A percentile compares a stretch with the other conserved stretches of the same genome.
Conservation (phyloP, 1,284 basidiomycete species). For the Ustilago hordei region DNA sequence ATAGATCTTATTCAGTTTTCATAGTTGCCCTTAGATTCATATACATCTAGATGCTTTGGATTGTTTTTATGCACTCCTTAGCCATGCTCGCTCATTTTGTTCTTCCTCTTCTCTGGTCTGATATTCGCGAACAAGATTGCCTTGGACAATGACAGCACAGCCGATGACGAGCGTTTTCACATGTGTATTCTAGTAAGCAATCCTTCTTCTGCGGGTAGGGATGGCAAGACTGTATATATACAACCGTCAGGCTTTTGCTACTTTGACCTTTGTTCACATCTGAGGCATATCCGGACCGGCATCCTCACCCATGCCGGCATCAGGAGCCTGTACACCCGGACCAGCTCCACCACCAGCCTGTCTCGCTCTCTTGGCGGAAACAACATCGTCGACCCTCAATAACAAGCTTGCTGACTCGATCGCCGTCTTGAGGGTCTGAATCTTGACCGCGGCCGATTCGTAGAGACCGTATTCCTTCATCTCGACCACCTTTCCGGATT, state of each 20-base stretch:
- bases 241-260: no score
- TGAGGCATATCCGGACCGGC: conserved; percentile 50
- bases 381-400: conserved; percentile 93
- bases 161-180: no score
- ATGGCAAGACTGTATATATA: no score
- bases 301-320: conserved; percentile 43
- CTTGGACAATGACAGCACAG: no score
- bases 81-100: no score
- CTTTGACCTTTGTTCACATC: conserved; percentile 24
- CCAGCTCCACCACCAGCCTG: conserved; percentile 44
- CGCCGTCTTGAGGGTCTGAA: conserved; percentile 96
- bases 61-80: no score
- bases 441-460: conserved; percentile 95
- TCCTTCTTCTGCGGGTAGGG: no score
- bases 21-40: background rate
- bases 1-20: background rate
- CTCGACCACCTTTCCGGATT: conserved; percentile 92
- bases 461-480: conserved; percentile 95
- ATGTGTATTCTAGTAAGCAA: no score
- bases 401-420: conserved; percentile 94
- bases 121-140: no score
- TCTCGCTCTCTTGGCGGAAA: conserved; percentile 76
- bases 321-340: conserved; percentile 45
- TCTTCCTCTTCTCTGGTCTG: no score
- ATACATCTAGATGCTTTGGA: no score